These are phyloP conservation scores for Calonectria montana DNA, from an alignment of 2,329 filamentous ascomycete genomes.

Conservation along the genomic window DNA sequence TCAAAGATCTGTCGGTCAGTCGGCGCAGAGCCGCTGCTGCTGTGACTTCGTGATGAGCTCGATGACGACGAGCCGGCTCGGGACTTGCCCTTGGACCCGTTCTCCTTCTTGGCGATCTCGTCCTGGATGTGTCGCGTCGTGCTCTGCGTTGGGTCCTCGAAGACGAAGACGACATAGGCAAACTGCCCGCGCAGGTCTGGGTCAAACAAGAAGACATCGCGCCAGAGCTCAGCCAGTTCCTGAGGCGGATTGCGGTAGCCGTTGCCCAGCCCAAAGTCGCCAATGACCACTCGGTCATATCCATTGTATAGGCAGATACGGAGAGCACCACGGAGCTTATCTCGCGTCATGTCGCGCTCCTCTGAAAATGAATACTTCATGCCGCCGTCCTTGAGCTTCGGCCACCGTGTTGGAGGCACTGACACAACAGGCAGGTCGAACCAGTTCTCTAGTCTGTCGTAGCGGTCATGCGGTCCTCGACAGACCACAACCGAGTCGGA, in stretches of 20 bases:
- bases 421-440: slow-evolving; percentile 77
- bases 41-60: slow-evolving; percentile 42
- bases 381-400: slow-evolving; percentile 77
- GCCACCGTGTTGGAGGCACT: slow-evolving; percentile 77
- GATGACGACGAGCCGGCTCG: slow-evolving; percentile 42
- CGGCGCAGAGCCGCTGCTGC: slow-evolving; percentile 38
- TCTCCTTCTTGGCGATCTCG: slow-evolving; percentile 65
- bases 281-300: slow-evolving; percentile 69
- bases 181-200: slow-evolving; percentile 72
- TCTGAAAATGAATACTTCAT: slow-evolving; percentile 77
- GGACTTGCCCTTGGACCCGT: slow-evolving; percentile 49
- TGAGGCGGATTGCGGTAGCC: slow-evolving; percentile 72
- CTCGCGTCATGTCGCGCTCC: slow-evolving; percentile 77
- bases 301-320: slow-evolving; percentile 74
- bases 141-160: slow-evolving; percentile 68
- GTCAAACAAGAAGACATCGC: slow-evolving; percentile 72
- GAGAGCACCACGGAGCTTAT: slow-evolving; percentile 78
- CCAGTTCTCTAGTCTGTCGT: slow-evolving; percentile 68
- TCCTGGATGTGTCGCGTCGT: slow-evolving; percentile 65
- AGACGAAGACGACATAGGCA: slow-evolving; percentile 71
- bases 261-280: slow-evolving; percentile 74
- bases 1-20: slow-evolving; percentile 66
- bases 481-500: slow-evolving; percentile 79
- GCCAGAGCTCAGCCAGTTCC: slow-evolving; percentile 74
- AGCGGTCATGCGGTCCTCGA: slow-evolving; percentile 75